Percentiles rank a stretch among this genome's conserved stretches.
phyloP scores from a whole-genome alignment of 371 early-diverging fungal species.

The Lichtheimia hyalospora region DNA sequence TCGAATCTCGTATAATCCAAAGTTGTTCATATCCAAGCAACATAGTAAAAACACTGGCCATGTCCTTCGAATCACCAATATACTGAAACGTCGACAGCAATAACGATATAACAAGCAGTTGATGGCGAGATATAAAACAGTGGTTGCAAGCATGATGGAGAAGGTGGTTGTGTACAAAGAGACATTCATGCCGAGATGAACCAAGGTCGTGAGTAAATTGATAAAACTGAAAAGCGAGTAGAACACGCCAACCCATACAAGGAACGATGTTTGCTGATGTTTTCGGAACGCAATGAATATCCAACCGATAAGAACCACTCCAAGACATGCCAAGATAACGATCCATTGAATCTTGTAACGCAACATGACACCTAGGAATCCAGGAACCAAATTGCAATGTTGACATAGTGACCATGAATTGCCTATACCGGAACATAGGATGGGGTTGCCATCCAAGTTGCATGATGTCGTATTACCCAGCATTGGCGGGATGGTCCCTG shows the following conservation, averaged over 20 bases:
- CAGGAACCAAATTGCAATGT: conserved; percentile 10
- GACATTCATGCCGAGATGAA: conserved; percentile 4
- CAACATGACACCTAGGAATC: conserved; percentile 7
- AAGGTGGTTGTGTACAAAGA: conserved; percentile 1
- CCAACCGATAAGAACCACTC: conserved; percentile 1
- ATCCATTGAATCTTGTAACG: conserved; percentile 17
- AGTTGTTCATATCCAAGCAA: conserved; percentile 13
- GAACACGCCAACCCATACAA: conserved; percentile 6
- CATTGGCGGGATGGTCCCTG: conserved; percentile 4
- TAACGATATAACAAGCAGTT: conserved; percentile 8
- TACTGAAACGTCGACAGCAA: conserved; percentile 15
- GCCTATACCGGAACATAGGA: conserved; percentile 12
- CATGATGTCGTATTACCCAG: conserved; percentile 4
- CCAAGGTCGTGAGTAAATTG: conserved; percentile 12
- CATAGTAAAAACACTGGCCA: conserved; percentile 15
- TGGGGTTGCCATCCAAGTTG: conserved; percentile 8
- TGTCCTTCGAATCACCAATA: conserved; percentile 12
- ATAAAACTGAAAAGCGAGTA: conserved; percentile 8
- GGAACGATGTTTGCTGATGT: conserved; percentile 12
- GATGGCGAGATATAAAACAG: not conserved
- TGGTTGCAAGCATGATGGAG: conserved; percentile 1
- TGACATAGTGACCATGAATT: conserved; percentile 15
- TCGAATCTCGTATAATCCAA: conserved; percentile 9
- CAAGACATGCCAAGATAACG: conserved; percentile 5
- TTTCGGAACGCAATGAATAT: not conserved